These are phyloP conservation scores for Podospora bellae-mahoneyi DNA, from an alignment of 495 filamentous ascomycete species.

Conservation along the genomic window DNA sequence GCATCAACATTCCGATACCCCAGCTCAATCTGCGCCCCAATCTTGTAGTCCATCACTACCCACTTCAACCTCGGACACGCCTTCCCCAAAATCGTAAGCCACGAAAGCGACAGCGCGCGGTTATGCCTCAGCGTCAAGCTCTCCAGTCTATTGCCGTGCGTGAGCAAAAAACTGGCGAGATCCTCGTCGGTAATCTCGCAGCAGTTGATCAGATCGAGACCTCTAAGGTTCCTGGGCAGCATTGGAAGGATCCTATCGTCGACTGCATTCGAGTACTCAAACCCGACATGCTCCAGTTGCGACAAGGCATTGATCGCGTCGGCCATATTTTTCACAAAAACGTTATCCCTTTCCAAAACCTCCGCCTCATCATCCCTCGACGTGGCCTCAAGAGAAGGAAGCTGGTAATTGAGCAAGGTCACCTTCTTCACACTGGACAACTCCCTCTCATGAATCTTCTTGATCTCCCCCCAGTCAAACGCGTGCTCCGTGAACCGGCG, in stretches of 20 bases:
- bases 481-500: constrained; percentile 54
- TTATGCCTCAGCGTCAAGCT: constrained; percentile 72
- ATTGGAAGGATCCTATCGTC: constrained; percentile 56
- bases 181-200: constrained; percentile 58
- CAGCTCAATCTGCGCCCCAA: constrained; percentile 52
- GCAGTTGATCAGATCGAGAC: constrained; percentile 72
- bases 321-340: constrained; percentile 50
- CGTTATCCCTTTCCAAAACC: constrained; percentile 30
- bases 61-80: constrained; percentile 65
- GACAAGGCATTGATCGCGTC: constrained; percentile 58
- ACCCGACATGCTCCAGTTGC: constrained; percentile 57
- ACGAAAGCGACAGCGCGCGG: constrained; percentile 67
- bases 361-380: constrained; percentile 29
- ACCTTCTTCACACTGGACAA: constrained; percentile 61
- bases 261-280: constrained; percentile 64
- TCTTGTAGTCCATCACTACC: constrained; percentile 70
- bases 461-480: constrained; percentile 43
- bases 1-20: constrained; percentile 61
- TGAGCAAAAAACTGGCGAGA: constrained; percentile 57
- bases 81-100: constrained; percentile 56
- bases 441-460: constrained; percentile 53
- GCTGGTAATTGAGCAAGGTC: constrained; percentile 61
- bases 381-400: constrained; percentile 37
- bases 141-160: constrained; percentile 59
- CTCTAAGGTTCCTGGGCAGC: constrained; percentile 60